phyloP scores from a whole-genome alignment of 116 monocot species.

The Papilionanthe hybrid region DNA sequence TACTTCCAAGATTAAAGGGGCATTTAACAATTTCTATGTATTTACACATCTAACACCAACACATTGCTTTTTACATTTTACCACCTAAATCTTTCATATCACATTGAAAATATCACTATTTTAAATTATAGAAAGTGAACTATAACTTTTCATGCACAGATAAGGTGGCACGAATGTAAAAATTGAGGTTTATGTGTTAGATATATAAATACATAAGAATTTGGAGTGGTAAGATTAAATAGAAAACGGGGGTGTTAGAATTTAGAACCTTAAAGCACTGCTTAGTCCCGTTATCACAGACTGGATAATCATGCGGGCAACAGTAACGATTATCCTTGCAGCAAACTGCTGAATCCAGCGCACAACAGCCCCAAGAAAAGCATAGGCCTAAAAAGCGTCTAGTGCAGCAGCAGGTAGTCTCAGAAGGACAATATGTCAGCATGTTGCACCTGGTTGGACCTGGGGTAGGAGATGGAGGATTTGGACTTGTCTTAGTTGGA shows the following conservation, averaged over 20 bases:
- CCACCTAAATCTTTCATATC: too few species aligned
- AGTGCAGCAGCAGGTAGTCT: slow-evolving; percentile 83
- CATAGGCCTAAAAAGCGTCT: slow-evolving; percentile 65
- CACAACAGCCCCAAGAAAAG: slow-evolving; percentile 91
- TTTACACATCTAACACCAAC: too few species aligned
- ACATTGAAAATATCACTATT: too few species aligned
- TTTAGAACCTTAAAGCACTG: slow-evolving; percentile 68
- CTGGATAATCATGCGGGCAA: slow-evolving; percentile 77
- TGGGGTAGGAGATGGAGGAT: slow-evolving; percentile 79
- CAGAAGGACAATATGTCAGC: slow-evolving; percentile 60
- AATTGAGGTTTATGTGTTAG: too few species aligned
- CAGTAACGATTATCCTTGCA: slow-evolving; percentile 75
- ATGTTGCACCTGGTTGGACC: slow-evolving; percentile 76
- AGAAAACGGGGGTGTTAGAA: background rate
- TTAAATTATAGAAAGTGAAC: too few species aligned
- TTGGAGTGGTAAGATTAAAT: too few species aligned
- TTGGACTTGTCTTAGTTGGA: slow-evolving; percentile 77
- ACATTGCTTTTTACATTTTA: too few species aligned
- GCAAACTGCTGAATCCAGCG: slow-evolving; percentile 76
- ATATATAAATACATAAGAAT: too few species aligned
- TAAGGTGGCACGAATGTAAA: too few species aligned
- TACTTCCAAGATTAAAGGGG: background rate
- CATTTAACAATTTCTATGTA: too few species aligned
- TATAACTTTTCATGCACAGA: too few species aligned
- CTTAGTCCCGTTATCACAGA: slow-evolving; percentile 46